Evolutionary conservation across 2,329 filamentous ascomycete genomes (phyloP).

Genomic region (Coleophoma cylindrospora): DNA sequence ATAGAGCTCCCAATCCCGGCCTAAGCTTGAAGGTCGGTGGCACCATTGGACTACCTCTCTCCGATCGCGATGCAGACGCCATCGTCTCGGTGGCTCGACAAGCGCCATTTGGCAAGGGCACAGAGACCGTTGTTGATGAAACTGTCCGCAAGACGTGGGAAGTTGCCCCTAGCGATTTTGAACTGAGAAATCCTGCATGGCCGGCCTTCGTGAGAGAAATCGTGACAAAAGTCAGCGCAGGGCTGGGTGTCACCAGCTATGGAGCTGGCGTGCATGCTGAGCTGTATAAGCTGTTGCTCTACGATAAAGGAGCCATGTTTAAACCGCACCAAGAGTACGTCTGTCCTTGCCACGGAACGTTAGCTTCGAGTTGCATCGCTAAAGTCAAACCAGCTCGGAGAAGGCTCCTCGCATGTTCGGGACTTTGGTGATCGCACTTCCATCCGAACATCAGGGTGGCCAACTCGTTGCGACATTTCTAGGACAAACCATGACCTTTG

Average conservation of each 20-base stretch:
- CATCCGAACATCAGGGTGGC: conserved; percentile 42
- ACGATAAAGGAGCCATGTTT: conserved; percentile 40
- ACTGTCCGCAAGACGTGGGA: conserved; percentile 39
- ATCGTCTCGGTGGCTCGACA: conserved; percentile 15
- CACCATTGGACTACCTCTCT: conserved; percentile 18
- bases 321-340: too few species aligned
- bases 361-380: too few species aligned
- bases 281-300: conserved; percentile 42
- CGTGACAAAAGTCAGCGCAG: conserved; percentile 16
- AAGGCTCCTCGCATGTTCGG: conserved; percentile 44
- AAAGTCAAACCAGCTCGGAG: conserved; percentile 26
- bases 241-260: conserved; percentile 26
- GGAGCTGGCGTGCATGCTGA: conserved; percentile 26
- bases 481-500: conserved; percentile 25
- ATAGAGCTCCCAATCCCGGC: conserved; percentile 13
- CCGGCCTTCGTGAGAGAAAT: conserved; percentile 19
- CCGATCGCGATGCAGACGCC: conserved; percentile 14
- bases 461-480: conserved; percentile 35
- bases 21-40: conserved; percentile 15
- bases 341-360: too few species aligned
- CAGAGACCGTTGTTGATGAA: conserved; percentile 27
- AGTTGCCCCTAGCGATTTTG: conserved; percentile 32
- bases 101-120: conserved; percentile 33
- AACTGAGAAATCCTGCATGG: conserved; percentile 31
- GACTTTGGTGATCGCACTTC: conserved; percentile 42